Evolutionary conservation across 2,329 filamentous ascomycete genomes (phyloP).

Genomic region (Fonsecaea monophora): DNA sequence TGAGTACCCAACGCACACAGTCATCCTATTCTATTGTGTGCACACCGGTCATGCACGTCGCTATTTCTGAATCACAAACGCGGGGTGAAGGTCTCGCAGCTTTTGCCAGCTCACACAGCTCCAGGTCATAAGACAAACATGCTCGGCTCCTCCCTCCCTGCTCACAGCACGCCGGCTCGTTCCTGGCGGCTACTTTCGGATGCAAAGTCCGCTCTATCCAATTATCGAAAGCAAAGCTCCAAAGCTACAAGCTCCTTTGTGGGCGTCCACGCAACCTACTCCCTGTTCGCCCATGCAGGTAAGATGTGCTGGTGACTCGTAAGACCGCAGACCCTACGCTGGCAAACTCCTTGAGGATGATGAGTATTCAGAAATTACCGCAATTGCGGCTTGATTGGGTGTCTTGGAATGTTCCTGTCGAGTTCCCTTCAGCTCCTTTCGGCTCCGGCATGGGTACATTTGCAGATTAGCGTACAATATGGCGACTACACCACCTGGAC

Average conservation of each 20-base stretch:
- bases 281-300: constrained; percentile 4
- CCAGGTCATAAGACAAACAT: constrained; percentile 13
- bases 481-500: neutral
- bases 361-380: neutral
- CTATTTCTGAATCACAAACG: constrained; percentile 14
- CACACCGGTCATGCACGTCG: neutral
- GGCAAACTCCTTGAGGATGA: neutral
- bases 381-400: neutral
- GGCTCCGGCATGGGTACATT: too few species aligned
- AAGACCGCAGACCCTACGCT: neutral
- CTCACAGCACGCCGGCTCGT: neutral
- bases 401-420: neutral
- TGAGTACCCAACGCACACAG: neutral
- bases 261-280: neutral
- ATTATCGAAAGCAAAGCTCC: neutral
- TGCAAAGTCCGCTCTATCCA: constrained; percentile 1
- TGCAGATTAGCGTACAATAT: too few species aligned
- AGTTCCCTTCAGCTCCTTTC: neutral
- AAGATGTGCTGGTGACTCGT: neutral
- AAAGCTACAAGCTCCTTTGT: neutral
- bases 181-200: constrained; percentile 16
- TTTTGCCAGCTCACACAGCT: neutral
- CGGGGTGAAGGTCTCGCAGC: constrained; percentile 5
- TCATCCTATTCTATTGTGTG: neutral
- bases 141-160: neutral